Percentiles rank a stretch among this genome's conserved stretches.
Conservation (phyloP, 306 rosid genomes). For the Inga laurina region DNA sequence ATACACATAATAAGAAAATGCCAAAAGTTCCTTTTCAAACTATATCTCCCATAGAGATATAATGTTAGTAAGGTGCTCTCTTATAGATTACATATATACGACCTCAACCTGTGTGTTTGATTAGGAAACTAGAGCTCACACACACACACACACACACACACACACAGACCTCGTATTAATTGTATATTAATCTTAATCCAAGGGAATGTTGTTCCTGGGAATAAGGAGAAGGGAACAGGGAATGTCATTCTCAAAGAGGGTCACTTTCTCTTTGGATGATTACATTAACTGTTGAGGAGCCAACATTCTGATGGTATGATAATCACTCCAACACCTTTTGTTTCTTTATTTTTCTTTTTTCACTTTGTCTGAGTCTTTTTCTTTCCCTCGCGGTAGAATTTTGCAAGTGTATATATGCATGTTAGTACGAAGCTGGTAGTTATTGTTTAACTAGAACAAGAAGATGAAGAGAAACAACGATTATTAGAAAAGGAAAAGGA, state of each 20-base stretch:
- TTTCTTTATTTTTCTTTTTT: neutral
- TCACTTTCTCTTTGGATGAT: conserved; percentile 57
- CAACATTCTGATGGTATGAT: conserved; percentile 63
- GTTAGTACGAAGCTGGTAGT: conserved; percentile 7
- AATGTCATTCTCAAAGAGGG: conserved; percentile 66
- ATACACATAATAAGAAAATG: conserved; percentile 20
- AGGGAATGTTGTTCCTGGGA: conserved; percentile 55
- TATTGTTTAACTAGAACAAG: neutral
- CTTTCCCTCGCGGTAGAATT: conserved; percentile 1
- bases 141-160: neutral
- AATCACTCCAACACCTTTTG: conserved; percentile 41
- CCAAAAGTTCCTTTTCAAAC: conserved; percentile 37
- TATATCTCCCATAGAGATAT: conserved; percentile 4
- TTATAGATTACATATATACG: conserved; percentile 24
- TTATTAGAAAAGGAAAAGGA: neutral
- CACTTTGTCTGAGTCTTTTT: neutral
- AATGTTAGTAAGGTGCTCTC: conserved; percentile 6
- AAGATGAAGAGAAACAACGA: neutral
- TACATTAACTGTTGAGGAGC: conserved; percentile 50
- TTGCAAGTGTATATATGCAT: neutral
- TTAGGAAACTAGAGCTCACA: conserved; percentile 33
- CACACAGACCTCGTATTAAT: neutral
- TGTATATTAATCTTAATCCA: conserved; percentile 39
- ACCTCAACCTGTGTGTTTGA: conserved; percentile 24
- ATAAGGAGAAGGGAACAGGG: conserved; percentile 54